A percentile compares a stretch with the other conserved stretches of the same genome.
phyloP scores from a whole-genome alignment of 2,329 filamentous ascomycete genomes.

The Exophiala spinifera region DNA sequence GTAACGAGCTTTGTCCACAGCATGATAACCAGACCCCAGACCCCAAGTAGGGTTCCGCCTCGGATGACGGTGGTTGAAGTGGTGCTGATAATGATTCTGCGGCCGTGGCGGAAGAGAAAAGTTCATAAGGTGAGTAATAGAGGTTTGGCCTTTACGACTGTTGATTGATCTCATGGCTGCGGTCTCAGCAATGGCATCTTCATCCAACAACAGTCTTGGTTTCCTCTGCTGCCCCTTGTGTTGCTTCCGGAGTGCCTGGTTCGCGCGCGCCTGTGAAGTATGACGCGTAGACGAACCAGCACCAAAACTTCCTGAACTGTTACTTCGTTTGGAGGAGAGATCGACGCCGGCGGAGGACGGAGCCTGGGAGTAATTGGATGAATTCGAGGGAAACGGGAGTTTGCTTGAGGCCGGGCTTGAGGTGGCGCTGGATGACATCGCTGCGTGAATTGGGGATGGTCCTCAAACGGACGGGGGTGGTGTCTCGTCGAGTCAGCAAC shows the following conservation, averaged over 20 bases:
- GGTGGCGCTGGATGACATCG: slow-evolving; percentile 28
- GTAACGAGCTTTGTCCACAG: slow-evolving; percentile 84
- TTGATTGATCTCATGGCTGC: slow-evolving; percentile 62
- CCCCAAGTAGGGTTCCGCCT: slow-evolving; percentile 78
- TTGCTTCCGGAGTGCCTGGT: slow-evolving; percentile 72
- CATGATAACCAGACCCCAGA: slow-evolving; percentile 82
- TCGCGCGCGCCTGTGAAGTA: slow-evolving; percentile 57
- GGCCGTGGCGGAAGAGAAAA: slow-evolving; percentile 77
- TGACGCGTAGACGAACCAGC: slow-evolving; percentile 39
- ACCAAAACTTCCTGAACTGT: slow-evolving; percentile 41
- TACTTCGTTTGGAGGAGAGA: slow-evolving; percentile 35
- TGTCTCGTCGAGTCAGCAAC: slow-evolving; percentile 25
- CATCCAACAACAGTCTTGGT: slow-evolving; percentile 69
- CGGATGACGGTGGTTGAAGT: slow-evolving; percentile 54
- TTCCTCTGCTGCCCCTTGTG: slow-evolving; percentile 73
- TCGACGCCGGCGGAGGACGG: slow-evolving; percentile 11
- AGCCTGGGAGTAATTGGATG: slow-evolving; percentile 23
- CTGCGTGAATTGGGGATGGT: slow-evolving; percentile 12
- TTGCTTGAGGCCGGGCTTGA: slow-evolving; percentile 21
- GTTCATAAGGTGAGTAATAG: slow-evolving; percentile 94
- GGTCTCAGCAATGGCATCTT: slow-evolving; percentile 82
- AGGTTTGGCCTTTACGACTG: slow-evolving; percentile 85
- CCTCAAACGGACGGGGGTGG: slow-evolving; percentile 1
- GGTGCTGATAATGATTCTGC: slow-evolving; percentile 52
- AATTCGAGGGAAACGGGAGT: slow-evolving; percentile 16